phyloP scores from a whole-genome alignment of 768 basidiomycete genomes.

The Rhizopogon vulgaris region DNA sequence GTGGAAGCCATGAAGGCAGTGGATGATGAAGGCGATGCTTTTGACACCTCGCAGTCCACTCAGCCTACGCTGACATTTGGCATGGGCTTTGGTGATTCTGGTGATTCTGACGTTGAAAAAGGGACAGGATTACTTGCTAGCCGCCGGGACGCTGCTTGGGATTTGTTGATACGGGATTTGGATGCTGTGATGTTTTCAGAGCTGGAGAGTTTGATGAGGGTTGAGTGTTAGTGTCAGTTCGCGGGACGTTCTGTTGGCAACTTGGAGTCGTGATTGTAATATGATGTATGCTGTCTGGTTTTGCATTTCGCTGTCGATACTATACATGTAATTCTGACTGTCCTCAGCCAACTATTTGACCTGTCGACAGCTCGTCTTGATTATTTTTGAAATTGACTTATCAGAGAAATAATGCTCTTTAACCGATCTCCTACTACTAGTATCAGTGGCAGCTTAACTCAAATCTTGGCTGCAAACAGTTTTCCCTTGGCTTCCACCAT shows the following conservation, averaged over 20 bases:
- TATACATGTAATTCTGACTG: neutral
- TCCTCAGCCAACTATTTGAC: neutral
- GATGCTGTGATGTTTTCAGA: constrained; percentile 74
- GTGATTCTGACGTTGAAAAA: constrained; percentile 57
- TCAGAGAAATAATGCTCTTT: neutral
- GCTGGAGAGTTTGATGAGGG: constrained; percentile 70
- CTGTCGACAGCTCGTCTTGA: neutral
- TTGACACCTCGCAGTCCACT: constrained; percentile 57
- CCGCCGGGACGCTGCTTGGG: constrained; percentile 65
- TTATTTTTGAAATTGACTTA: constrained; percentile 1
- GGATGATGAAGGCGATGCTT: constrained; percentile 69
- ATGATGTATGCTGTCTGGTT: constrained; percentile 1
- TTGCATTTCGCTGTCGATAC: constrained; percentile 1
- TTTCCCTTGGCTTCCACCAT: neutral
- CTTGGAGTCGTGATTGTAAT: constrained; percentile 4
- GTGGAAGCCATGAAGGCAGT: constrained; percentile 75
- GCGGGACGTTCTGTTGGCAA: neutral
- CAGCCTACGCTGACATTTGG: constrained; percentile 69
- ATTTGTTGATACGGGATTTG: constrained; percentile 66
- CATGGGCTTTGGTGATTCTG: constrained; percentile 78
- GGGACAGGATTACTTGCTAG: constrained; percentile 74
- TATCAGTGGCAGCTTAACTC: neutral
- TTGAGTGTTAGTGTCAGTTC: constrained; percentile 36
- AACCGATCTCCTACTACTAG: neutral
- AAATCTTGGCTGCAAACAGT: too few relatives aligned